phyloP scores from a whole-genome alignment of 768 basidiomycete genomes.

The Multifurca ochricompacta region DNA sequence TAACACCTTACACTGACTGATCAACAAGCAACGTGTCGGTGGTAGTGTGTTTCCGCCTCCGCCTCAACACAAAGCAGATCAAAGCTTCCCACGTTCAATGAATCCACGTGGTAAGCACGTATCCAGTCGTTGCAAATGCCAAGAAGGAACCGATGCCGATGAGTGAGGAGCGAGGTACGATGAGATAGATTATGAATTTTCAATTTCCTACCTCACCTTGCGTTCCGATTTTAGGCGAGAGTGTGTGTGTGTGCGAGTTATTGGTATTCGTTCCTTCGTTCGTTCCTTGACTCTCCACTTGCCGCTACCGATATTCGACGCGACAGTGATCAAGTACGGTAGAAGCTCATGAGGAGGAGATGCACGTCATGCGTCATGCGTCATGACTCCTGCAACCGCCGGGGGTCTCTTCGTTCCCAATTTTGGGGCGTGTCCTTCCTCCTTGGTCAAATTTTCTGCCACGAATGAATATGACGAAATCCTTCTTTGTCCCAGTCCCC shows the following conservation, averaged over 20 bases:
- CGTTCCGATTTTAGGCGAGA: not conserved
- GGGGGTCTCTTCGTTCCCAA: not conserved
- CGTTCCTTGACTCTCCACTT: not conserved
- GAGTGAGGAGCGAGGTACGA: not conserved
- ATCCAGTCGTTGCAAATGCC: not conserved
- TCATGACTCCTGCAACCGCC: not conserved
- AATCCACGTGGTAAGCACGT: not conserved
- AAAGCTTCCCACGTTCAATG: not conserved
- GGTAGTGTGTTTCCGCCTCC: not conserved
- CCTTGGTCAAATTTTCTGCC: not conserved
- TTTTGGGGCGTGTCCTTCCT: conserved; percentile 7
- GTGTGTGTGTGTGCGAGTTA: too few species aligned
- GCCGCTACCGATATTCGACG: not conserved
- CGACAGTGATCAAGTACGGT: not conserved
- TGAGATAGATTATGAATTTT: too few species aligned
- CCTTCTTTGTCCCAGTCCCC: not conserved
- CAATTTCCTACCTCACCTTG: not conserved
- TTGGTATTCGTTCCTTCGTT: too few species aligned
- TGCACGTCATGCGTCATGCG: too few species aligned
- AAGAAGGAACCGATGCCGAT: too few species aligned
- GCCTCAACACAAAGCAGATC: not conserved
- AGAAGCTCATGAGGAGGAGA: conserved; percentile 4
- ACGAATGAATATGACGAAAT: not conserved
- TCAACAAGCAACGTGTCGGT: not conserved
- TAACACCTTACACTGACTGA: too few species aligned